Evolutionary conservation across 1,284 basidiomycete genomes (phyloP), one percentile per base, ranked within the genome.

Genomic region (Ustilago trichophora): DNA sequence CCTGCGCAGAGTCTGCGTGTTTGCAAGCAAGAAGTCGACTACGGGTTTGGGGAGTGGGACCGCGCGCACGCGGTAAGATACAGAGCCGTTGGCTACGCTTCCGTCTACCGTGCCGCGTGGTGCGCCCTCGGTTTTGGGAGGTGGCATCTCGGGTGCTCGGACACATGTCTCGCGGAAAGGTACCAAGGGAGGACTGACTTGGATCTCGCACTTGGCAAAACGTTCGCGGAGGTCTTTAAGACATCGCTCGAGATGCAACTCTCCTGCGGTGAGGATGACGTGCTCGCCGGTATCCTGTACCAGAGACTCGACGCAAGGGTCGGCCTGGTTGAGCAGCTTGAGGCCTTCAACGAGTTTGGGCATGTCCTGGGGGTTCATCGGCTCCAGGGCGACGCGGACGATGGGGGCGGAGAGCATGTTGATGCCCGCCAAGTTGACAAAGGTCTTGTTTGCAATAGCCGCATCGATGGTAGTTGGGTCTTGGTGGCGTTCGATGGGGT

Each of bases 281-380:
- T 97, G 91, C 83, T 99, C 96, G 34, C 96, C 96, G 0, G 93
- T 97, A 75, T 93, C 89, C 82, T 98, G 95, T 64, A 98, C 92
- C 80, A 97, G 91, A 0, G 91, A 94, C 82, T 98, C 93, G 15
- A 96, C 95, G 74, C 94, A 98, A 1, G 96, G 95, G 83, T 98
- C 96, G 6, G 94, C 90, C 82, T 98, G 94, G 76, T 91, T 91
- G 25, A 99, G 87, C 26, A 98, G 85, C 73, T 90, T 91, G 47
- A 98, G 84, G 0, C 96, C 96, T 46, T 87, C 87, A 29, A 98
- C 86, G n/a, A 99, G 86, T 80, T 93, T 94, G 1, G 89, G 90
- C 88, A 98, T 91, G 79, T 98, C 92, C n/a, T 72, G 70, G 12
- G 95, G 92, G 46, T 88, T 86, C 29, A 85, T 85, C 0, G 96